Evolutionary conservation across 148 eudicot genomes (phyloP), one percentile per base, ranked within the genome.

Genomic region (Persicaria maculosa): DNA sequence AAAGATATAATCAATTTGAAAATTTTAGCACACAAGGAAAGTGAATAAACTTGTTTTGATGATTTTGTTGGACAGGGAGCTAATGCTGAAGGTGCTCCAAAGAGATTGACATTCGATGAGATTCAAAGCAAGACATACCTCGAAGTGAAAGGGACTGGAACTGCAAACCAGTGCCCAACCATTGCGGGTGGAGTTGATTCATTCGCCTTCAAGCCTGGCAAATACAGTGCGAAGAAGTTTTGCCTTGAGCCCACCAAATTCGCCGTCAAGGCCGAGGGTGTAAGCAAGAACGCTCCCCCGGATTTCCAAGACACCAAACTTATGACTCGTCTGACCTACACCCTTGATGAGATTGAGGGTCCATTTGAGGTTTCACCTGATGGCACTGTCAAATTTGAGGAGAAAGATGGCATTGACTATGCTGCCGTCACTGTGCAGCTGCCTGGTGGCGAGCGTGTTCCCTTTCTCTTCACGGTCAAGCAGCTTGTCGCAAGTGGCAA

Each of bases 141-240:
- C 22, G 97, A 94, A 78, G 96, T 94, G 10, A 94, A 94, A 72
- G 98, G 98, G 75, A 88, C 96, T 1, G 98, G 98, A 45, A 94
- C 98, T 0, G 98, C 98, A 6, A 94, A 94, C 88, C 98, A 94
- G 70, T 94, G 98, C 89, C 98, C 98, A 75, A 91, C 86, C 77
- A 79, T 94, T 1, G 91, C 76, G 0, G 89, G 88, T 5, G 96
- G 98, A 40, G 80, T 78, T 3, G 91, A 86, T 20, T 78, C 82
- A 67, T 94, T 94, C 44, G 83, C 90, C 50, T 86, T 94, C 92
- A 90, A 88, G 76, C 59, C 96, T 15, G 98, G 97, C 72, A 91
- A 94, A 78, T 94, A 94, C 92, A 80, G 78, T 62, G 88, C 92
- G 83, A 91, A 94, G 88, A 94, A 94, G 54, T 79, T 94, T 81